Base-by-base conservation (phyloP, 2,329 filamentous ascomycete genomes). In the Fusarium keratoplasticum region DNA sequence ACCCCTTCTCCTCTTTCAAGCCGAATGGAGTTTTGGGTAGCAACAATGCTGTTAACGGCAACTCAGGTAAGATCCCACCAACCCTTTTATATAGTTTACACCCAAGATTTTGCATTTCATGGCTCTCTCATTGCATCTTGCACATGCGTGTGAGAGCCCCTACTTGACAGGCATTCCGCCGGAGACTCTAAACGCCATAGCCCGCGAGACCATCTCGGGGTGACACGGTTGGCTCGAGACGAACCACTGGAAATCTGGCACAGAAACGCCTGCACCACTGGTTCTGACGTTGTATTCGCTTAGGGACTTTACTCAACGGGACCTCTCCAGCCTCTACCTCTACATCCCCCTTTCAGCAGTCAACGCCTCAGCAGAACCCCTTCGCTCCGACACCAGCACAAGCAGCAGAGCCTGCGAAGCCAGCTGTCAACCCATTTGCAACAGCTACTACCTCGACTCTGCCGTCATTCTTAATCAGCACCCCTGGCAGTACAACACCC, bases 171-270 rank as follows among this genome's bases (percentile, higher is more conserved):
- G 69, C 72, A 71, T 77, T 76, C 77, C 78, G 72, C 75, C 72
- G 72, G 72, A 76, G 67, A 77, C 74, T 78, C 71, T 70, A 76
- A 61, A 74, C 69, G 72, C 73, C 76, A 76, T 70, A 54, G 63
- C 66, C 69, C 67, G 29, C 60, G 64, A 64, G 69, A 72, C 38
- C 50, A 67, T 64, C 63, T 68, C 67, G 65, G 68, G 69, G 65
- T 68, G 68, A 58, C 64, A 61, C 42, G 58, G 33, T 76, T 75
- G 70, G 73, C 75, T 76, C 77, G 66, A 76, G 69, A 76, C 55
- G 77, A 77, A 76, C 72, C 74, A 77, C 75, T 78, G 74, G 76
- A 78, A 64, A 78, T 77, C 72, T 77, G 76, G 75, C 77, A 77
- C 71, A 71, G 54, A 70, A 44, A 70, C 75, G 72, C 73, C 74